Evolutionary conservation across 768 basidiomycete genomes (phyloP).

Genomic region (Boletus tylopilopsis): DNA sequence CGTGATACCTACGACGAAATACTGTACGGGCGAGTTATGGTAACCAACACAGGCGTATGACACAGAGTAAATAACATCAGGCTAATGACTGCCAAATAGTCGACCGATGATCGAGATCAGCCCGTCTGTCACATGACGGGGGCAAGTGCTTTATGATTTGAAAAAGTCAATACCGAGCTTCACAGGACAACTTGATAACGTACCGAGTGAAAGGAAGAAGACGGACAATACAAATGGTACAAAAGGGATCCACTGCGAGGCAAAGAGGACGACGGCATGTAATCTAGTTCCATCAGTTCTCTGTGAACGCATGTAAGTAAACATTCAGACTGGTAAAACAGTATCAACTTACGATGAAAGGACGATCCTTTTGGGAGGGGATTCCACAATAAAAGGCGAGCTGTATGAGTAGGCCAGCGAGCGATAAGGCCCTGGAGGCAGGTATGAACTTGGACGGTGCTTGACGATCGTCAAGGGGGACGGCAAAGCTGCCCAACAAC

Average conservation of each 20-base stretch:
- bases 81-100: too few relatives aligned
- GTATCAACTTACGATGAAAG: not conserved
- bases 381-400: not conserved
- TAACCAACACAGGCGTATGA: too few relatives aligned
- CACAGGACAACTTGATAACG: too few relatives aligned
- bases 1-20: too few relatives aligned
- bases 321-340: too few relatives aligned
- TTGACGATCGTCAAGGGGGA: not conserved
- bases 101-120: too few relatives aligned
- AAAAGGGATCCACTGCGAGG: not conserved
- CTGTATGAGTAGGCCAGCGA: conserved; percentile 1
- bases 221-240: not conserved
- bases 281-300: not conserved
- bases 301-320: not conserved
- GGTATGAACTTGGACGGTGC: not conserved
- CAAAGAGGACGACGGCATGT: not conserved
- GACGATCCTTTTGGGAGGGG: not conserved
- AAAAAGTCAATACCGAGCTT: too few relatives aligned
- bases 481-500: not conserved
- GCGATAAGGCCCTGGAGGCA: not conserved
- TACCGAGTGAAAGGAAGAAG: not conserved
- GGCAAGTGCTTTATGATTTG: too few relatives aligned
- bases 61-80: too few relatives aligned
- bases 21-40: too few relatives aligned
- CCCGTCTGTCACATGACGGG: too few relatives aligned